phyloP scores from a whole-genome alignment of 1,284 basidiomycete genomes.

The Cutaneotrichosporon cavernicola region DNA sequence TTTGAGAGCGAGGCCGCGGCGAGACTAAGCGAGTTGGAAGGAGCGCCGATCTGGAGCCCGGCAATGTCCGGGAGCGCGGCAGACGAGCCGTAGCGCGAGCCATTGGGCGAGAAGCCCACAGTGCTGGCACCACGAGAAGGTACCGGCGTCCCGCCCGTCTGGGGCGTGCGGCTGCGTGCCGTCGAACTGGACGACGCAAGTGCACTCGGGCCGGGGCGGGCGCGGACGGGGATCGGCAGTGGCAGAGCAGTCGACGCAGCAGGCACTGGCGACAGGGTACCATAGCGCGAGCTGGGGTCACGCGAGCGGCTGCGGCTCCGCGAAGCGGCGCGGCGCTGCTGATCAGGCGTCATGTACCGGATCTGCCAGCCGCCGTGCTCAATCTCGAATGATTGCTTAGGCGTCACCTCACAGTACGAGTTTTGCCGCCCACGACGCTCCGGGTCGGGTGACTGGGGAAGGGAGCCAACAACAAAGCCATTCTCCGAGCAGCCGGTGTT shows the following conservation, averaged over 20 bases:
- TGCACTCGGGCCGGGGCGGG: constrained; percentile 11
- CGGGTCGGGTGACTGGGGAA: constrained; percentile 11
- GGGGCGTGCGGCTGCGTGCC: constrained; percentile 22
- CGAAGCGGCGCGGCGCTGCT: constrained; percentile 1
- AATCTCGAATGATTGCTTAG: constrained; percentile 42
- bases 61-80: constrained; percentile 29
- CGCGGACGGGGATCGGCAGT: constrained; percentile 23
- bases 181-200: constrained; percentile 20
- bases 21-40: background rate
- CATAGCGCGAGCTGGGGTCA: constrained; percentile 10
- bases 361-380: constrained; percentile 42
- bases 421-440: constrained; percentile 12
- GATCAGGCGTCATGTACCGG: constrained; percentile 26
- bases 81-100: constrained; percentile 6
- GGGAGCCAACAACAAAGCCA: constrained; percentile 3
- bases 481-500: constrained; percentile 15
- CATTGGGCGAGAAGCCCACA: background rate
- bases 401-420: constrained; percentile 32
- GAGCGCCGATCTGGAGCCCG: constrained; percentile 22
- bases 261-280: constrained; percentile 6
- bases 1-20: constrained; percentile 5
- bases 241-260: constrained; percentile 11
- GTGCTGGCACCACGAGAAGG: constrained; percentile 8
- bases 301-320: constrained; percentile 17
- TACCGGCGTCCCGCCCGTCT: constrained; percentile 9